A percentile compares a stretch with the other conserved stretches of the same genome.
Evolutionary conservation across 2,329 filamentous ascomycete species (phyloP).

Genomic region (Fusarium dlaminii): DNA sequence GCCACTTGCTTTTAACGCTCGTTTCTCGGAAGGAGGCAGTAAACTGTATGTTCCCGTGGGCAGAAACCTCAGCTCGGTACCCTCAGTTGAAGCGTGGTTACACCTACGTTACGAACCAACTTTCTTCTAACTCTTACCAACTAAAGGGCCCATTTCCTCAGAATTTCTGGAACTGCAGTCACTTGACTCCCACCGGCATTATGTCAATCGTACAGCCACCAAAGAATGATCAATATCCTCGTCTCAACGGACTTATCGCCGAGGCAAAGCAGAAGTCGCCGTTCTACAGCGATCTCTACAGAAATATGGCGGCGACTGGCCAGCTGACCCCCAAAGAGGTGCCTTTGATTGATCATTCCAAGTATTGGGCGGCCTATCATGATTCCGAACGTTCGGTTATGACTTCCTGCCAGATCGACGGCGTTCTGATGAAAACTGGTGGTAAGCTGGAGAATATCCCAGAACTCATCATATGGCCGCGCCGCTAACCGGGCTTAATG

Average conservation of each 20-base stretch:
- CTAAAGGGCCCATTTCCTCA: fast-evolving
- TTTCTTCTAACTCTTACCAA: not conserved
- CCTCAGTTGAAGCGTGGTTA: not conserved
- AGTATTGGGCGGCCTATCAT: not conserved
- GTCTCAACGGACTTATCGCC: not conserved
- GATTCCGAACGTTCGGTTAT: not conserved
- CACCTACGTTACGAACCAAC: not conserved
- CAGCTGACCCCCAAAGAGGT: not conserved
- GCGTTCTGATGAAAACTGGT: not conserved
- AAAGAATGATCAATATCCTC: not conserved
- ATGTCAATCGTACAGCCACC: not conserved
- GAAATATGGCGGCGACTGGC: no score
- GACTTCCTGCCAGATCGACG: not conserved
- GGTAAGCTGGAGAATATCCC: not conserved
- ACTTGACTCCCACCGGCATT: fast-evolving
- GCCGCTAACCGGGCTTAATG: fast-evolving
- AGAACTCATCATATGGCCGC: not conserved
- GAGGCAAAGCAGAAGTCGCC: not conserved
- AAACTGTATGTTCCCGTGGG: not conserved
- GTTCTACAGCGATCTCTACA: not conserved
- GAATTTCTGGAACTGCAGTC: fast-evolving
- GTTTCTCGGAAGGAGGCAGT: not conserved
- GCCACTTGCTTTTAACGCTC: not conserved
- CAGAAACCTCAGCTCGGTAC: not conserved
- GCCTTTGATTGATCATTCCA: not conserved